phyloP scores from a whole-genome alignment of 345 rosid genomes.

The Syzygium aromaticum region DNA sequence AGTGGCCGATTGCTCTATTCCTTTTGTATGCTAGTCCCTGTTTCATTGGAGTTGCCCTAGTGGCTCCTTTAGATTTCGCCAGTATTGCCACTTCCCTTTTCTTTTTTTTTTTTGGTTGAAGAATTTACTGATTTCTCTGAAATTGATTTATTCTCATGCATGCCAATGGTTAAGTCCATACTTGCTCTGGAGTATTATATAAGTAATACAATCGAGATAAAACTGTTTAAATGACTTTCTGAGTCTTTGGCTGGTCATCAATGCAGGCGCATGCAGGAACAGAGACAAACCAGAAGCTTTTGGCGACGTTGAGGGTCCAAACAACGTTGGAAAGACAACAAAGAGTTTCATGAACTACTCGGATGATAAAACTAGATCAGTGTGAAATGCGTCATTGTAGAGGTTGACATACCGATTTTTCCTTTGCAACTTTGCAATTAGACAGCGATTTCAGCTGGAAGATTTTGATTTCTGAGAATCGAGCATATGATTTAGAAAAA shows the following conservation, averaged over 20 bases:
- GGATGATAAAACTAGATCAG: neutral
- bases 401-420: neutral
- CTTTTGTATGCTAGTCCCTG: neutral
- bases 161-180: neutral
- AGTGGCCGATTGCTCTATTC: neutral
- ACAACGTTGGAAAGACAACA: neutral
- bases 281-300: constrained; percentile 53
- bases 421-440: neutral
- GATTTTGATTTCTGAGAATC: neutral
- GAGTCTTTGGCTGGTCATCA: neutral
- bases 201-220: neutral
- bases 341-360: neutral
- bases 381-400: neutral
- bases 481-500: neutral
- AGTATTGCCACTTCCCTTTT: neutral
- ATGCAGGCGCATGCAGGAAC: constrained; percentile 78
- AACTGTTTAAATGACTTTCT: neutral
- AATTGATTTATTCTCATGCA: neutral
- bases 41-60: neutral
- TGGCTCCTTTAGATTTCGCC: neutral
- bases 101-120: neutral
- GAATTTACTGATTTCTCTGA: neutral
- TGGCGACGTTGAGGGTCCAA: constrained; percentile 40
- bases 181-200: neutral
- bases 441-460: neutral